A percentile compares a stretch with the other conserved stretches of the same genome.
phyloP scores from a whole-genome alignment of 2,329 filamentous ascomycete species.

The Ceratocystis huliohia region DNA sequence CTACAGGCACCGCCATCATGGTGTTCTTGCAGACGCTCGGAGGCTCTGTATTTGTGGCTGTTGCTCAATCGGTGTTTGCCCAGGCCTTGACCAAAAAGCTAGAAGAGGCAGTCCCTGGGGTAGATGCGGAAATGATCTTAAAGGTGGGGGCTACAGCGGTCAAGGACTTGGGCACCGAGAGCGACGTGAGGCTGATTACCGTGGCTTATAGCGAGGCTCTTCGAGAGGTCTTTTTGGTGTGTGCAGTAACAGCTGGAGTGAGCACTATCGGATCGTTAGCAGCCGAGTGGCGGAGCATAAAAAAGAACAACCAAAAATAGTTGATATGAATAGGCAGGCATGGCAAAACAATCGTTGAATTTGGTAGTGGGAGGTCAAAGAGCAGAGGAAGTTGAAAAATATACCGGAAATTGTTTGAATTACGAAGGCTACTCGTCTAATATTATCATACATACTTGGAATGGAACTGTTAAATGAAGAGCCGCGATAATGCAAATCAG shows the following conservation, averaged over 20 bases:
- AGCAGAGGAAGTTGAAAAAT: neutral
- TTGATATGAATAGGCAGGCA: neutral
- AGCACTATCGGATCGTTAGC: slow-evolving; percentile 17
- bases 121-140: slow-evolving; percentile 9
- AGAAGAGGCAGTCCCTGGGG: neutral
- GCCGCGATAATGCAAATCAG: no score
- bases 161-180: neutral
- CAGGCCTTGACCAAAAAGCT: slow-evolving; percentile 6
- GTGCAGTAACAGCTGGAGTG: slow-evolving; percentile 10
- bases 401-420: neutral
- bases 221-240: slow-evolving; percentile 16
- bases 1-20: slow-evolving; percentile 35
- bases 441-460: neutral
- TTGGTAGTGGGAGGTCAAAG: neutral
- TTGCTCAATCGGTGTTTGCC: slow-evolving; percentile 38
- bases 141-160: slow-evolving; percentile 10
- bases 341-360: neutral
- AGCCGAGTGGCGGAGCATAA: slow-evolving; percentile 15
- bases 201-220: slow-evolving; percentile 12
- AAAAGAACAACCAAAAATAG: neutral
- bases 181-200: slow-evolving; percentile 11
- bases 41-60: slow-evolving; percentile 38
- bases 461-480: no score
- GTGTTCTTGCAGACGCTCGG: slow-evolving; percentile 36
- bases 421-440: neutral